A percentile compares a stretch with the other conserved stretches of the same genome.
phyloP scores from a whole-genome alignment of 208 protist species.

The Angomonas ambiguus region DNA sequence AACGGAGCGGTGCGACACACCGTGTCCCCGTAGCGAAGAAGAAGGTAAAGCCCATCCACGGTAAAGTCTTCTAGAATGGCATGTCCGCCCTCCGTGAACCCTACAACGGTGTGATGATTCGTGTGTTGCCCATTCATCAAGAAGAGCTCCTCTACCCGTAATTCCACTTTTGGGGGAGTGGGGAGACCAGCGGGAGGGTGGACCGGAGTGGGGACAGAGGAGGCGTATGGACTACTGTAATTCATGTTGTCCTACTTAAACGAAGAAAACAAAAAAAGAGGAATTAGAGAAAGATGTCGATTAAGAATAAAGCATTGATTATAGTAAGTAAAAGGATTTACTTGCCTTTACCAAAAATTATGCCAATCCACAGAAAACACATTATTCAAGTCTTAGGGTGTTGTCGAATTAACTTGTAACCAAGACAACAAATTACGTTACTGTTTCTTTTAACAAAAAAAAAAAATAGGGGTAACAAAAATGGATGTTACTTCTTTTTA shows the following conservation, averaged over 20 bases:
- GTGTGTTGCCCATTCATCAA: background rate
- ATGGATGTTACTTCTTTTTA: background rate
- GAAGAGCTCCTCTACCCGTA: background rate
- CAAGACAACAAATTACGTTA: background rate
- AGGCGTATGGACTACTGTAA: background rate
- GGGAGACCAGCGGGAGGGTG: background rate
- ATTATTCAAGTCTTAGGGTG: too few species aligned
- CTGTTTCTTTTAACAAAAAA: background rate
- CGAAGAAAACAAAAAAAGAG: background rate
- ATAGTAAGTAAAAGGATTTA: too few species aligned
- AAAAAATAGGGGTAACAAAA: conserved; percentile 11
- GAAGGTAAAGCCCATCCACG: conserved; percentile 44
- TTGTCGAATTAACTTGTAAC: background rate
- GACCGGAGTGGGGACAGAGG: background rate
- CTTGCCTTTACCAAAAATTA: too few species aligned
- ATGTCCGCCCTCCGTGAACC: background rate
- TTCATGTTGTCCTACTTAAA: background rate
- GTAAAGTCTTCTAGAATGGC: background rate
- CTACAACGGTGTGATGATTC: background rate
- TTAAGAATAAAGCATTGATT: too few species aligned
- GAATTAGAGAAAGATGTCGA: background rate
- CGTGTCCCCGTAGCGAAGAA: conserved; percentile 38
- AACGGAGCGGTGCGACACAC: conserved; percentile 42
- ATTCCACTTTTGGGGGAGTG: background rate
- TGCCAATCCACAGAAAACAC: too few species aligned